A percentile compares a stretch with the other conserved stretches of the same genome.
phyloP scores from a whole-genome alignment of 2,329 filamentous ascomycete species.

The Lojkania enalia region DNA sequence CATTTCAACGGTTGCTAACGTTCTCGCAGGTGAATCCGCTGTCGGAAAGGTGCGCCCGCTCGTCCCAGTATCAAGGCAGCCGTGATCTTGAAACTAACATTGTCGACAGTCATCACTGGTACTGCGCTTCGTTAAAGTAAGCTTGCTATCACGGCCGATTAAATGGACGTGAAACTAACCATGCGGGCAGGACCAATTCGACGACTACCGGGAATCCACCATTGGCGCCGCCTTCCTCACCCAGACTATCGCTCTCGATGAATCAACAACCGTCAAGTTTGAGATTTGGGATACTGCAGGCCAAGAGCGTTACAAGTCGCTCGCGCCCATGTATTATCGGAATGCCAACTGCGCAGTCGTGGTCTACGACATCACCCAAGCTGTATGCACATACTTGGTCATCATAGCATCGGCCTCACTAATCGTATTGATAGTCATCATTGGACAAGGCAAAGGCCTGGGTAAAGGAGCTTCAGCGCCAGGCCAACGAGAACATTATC shows the following conservation, averaged over 20 bases:
- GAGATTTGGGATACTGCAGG: conserved; percentile 95
- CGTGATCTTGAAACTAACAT: conserved; percentile 33
- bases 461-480: conserved; percentile 98
- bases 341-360: conserved; percentile 99
- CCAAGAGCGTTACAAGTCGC: conserved; percentile 97
- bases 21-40: conserved; percentile 83
- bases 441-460: conserved; percentile 98
- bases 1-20: conserved; percentile 16
- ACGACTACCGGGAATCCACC: conserved; percentile 95
- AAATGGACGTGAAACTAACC: neutral
- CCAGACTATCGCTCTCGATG: conserved; percentile 97
- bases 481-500: conserved; percentile 99
- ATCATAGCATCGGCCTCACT: conserved; percentile 16
- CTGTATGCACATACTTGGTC: conserved; percentile 64
- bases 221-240: conserved; percentile 98
- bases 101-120: conserved; percentile 86
- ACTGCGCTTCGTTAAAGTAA: conserved; percentile 94
- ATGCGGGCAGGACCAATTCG: conserved; percentile 87
- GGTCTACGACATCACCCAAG: conserved; percentile 99
- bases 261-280: conserved; percentile 98
- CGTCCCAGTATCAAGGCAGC: conserved; percentile 27
- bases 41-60: conserved; percentile 98
- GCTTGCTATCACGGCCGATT: conserved; percentile 18
- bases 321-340: conserved; percentile 99
- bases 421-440: conserved; percentile 68